Conservation (phyloP, 371 early-diverging fungal genomes). For the Caulochytrium protostelioides region DNA sequence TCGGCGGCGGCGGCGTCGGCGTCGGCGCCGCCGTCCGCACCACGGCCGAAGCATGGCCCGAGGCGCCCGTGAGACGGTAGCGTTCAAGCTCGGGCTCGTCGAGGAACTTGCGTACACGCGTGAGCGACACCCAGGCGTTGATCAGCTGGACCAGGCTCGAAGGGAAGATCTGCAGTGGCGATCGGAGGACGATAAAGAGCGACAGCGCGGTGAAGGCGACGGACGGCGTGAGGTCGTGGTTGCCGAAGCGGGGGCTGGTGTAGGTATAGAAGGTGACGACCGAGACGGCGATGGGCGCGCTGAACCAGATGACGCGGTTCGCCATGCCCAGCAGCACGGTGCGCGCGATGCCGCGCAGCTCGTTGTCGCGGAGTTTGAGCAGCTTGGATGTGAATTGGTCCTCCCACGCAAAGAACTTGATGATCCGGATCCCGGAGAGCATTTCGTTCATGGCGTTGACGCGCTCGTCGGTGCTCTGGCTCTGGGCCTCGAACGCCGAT, state of each 20-base stretch:
- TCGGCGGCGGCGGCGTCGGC: no score
- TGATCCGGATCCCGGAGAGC: conserved; percentile 45
- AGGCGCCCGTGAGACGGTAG: no score
- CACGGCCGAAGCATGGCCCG: no score
- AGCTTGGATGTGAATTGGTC: conserved; percentile 26
- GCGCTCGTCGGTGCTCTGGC: no score
- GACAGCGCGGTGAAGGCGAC: not conserved
- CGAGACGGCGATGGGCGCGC: conserved; percentile 4
- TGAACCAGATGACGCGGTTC: conserved; percentile 2
- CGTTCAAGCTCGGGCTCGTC: conserved; percentile 7
- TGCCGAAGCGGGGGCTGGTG: no score
- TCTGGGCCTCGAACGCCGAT: no score
- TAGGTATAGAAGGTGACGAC: conserved; percentile 3
- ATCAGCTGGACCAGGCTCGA: conserved; percentile 4
- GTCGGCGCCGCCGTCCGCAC: no score
- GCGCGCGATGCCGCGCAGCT: no score
- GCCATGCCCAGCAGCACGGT: no score
- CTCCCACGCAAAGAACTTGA: conserved; percentile 69
- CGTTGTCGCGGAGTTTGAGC: conserved; percentile 10
- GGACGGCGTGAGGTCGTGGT: not conserved
- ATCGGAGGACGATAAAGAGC: not conserved
- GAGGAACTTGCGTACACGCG: conserved; percentile 4
- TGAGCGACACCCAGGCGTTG: conserved; percentile 4
- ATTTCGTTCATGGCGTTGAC: no score
- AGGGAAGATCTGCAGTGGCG: conserved; percentile 3